phyloP scores from a whole-genome alignment of 805 yeast genomes.

The Isabelozyma pseudorhagii region DNA sequence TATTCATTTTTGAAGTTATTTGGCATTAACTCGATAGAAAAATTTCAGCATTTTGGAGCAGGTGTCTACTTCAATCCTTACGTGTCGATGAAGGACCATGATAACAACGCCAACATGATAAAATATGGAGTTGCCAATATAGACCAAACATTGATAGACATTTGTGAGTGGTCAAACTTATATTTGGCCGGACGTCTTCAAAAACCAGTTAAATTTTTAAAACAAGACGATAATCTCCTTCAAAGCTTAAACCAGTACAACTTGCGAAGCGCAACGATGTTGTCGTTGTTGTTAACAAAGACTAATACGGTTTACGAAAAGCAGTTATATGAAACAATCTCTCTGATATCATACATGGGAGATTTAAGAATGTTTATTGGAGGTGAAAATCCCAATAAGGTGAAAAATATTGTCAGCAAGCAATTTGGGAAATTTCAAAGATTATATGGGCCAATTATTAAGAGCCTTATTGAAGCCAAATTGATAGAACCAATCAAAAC shows the following conservation, averaged over 20 bases:
- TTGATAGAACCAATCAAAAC: not conserved
- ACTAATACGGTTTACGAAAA: conserved; percentile 46
- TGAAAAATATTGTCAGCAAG: conserved; percentile 76
- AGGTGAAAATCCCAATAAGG: conserved; percentile 91
- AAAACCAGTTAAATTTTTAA: conserved; percentile 80
- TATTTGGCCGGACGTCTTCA: conserved; percentile 92
- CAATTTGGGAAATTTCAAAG: conserved; percentile 67
- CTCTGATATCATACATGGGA: conserved; percentile 82
- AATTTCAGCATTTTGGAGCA: conserved; percentile 70
- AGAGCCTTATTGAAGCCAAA: conserved; percentile 32
- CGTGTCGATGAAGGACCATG: conserved; percentile 55
- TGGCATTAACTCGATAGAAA: conserved; percentile 57
- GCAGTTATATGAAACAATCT: conserved; percentile 73
- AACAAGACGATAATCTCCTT: conserved; percentile 56
- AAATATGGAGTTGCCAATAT: conserved; percentile 86
- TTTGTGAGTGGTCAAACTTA: conserved; percentile 80
- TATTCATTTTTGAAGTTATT: conserved; percentile 66
- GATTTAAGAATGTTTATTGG: conserved; percentile 82
- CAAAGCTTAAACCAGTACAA: conserved; percentile 72
- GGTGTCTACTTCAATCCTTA: conserved; percentile 95
- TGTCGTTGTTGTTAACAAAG: conserved; percentile 55
- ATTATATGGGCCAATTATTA: conserved; percentile 68
- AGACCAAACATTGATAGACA: conserved; percentile 58
- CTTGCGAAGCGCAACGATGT: conserved; percentile 69
- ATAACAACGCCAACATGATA: conserved; percentile 33